Base-by-base conservation (phyloP, 2,329 filamentous ascomycete species). In the Metarhizium album region DNA sequence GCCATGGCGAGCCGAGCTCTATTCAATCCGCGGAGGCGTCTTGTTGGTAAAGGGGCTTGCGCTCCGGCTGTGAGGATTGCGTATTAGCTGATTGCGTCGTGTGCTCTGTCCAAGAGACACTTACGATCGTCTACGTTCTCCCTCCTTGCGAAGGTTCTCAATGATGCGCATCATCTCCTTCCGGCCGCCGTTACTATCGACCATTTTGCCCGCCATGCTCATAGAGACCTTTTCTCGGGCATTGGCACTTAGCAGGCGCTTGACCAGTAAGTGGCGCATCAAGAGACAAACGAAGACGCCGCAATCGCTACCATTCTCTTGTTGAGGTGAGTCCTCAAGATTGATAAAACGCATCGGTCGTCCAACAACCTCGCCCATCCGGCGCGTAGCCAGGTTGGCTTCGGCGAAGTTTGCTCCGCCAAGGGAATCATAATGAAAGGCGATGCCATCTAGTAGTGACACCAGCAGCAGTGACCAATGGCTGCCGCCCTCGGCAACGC, bases 381-480 rank as follows among this genome's bases (percentile, higher is more conserved):
- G 87, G 46, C 78, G 70, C 0, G 85, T 81, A 6, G 86, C 85
- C 1, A 78, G 71, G 47, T 78, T 76, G 1, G 88, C 93, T 57
- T 94, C 87, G 42, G 75, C 70, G 53, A 80, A 79, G 67, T 98
- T 97, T 38, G 81, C 78, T 2, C 83, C 82, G 2, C 80, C 79
- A 24, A 97, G 75, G 1, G 86, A 91, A 70, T 98, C 93, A 70
- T 98, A 98, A 73, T 98, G 93, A 67, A 98, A 98, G 0, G 91
- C 88, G 2, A 95, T 83, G 8, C 88, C 83, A 64, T 98, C 93
- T 47, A 95, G 82, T 40, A 90, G 79, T 13, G 84, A 90, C 31
- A 98, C 90, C 2, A 98, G 79, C 1, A 98, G 81, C 0, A 98
- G 74, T 0, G 89, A 95, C 93, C 93, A 98, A 67, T 98, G 93